phyloP scores from a whole-genome alignment of 768 basidiomycete species.

The Dacryopinax primogenitus region DNA sequence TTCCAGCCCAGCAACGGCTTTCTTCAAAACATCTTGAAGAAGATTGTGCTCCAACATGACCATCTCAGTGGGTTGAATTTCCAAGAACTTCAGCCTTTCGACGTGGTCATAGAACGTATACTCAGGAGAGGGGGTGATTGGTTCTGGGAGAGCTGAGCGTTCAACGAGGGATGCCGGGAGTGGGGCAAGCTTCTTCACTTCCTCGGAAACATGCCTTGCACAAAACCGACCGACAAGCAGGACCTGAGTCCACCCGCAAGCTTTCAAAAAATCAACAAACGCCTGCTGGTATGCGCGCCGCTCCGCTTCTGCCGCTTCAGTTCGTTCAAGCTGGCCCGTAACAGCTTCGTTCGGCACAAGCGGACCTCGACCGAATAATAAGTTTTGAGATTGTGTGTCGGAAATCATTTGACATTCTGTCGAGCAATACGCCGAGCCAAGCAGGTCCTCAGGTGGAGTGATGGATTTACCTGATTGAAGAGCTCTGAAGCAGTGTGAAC shows the following conservation, averaged over 20 bases:
- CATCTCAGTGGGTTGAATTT: constrained; percentile 30
- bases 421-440: constrained; percentile 60
- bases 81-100: constrained; percentile 58
- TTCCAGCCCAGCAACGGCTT: constrained; percentile 52
- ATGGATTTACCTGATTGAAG: constrained; percentile 39
- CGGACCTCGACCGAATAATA: constrained; percentile 58
- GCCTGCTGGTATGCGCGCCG: constrained; percentile 49
- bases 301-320: constrained; percentile 25
- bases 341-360: constrained; percentile 40
- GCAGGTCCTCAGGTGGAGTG: constrained; percentile 37
- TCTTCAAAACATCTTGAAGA: constrained; percentile 42
- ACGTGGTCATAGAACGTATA: constrained; percentile 65
- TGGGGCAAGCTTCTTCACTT: constrained; percentile 44
- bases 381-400: constrained; percentile 46
- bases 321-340: constrained; percentile 23
- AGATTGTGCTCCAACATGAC: constrained; percentile 39
- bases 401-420: constrained; percentile 46
- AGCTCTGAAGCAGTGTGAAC: constrained; percentile 56
- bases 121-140: constrained; percentile 20
- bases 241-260: constrained; percentile 33
- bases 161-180: constrained; percentile 15
- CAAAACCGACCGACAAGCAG: constrained; percentile 59
- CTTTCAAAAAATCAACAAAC: constrained; percentile 44
- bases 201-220: constrained; percentile 53
- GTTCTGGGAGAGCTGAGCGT: constrained; percentile 24